Evolutionary conservation across 805 yeast species (phyloP).

Genomic region (Lipomyces yamadae): DNA sequence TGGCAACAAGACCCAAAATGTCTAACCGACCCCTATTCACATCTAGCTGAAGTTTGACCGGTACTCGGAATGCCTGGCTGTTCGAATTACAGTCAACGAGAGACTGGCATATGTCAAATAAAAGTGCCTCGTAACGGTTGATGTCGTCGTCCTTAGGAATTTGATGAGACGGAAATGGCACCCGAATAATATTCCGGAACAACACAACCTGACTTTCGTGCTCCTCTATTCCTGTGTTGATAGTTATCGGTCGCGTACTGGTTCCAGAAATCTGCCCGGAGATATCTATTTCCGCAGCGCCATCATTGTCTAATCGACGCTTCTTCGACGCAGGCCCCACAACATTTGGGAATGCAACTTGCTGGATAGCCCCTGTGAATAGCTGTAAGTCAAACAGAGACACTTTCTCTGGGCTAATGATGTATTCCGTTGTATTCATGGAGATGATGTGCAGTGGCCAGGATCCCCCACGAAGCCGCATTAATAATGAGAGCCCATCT

Average conservation of each 20-base stretch:
- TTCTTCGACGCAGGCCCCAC: conserved; percentile 9
- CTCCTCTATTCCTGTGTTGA: conserved; percentile 20
- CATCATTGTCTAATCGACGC: conserved; percentile 15
- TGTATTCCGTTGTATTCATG: not conserved
- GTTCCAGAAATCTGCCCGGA: not conserved
- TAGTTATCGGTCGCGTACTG: not conserved
- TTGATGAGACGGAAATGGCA: conserved; percentile 8
- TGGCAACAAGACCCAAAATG: conserved; percentile 8
- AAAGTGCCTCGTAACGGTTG: not conserved
- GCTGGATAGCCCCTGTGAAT: not conserved
- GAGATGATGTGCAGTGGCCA: not conserved
- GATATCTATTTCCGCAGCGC: not conserved
- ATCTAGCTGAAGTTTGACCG: conserved; percentile 17
- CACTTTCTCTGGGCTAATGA: not conserved
- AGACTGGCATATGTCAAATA: conserved; percentile 7
- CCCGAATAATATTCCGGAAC: conserved; percentile 11
- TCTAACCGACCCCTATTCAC: conserved; percentile 13
- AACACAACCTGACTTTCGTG: conserved; percentile 19
- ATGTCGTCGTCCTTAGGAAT: conserved; percentile 1
- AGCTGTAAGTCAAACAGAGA: not conserved
- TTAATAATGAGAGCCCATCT: not conserved
- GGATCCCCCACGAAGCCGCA: no score
- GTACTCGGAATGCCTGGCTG: conserved; percentile 4
- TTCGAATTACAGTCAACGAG: not conserved
- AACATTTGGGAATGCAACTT: conserved; percentile 14